Percentiles rank a stretch among this genome's conserved stretches.
These are phyloP conservation scores for Globisporangium ultimum DNA, from an alignment of 352 stramenopile species.

Conservation along the genomic window DNA sequence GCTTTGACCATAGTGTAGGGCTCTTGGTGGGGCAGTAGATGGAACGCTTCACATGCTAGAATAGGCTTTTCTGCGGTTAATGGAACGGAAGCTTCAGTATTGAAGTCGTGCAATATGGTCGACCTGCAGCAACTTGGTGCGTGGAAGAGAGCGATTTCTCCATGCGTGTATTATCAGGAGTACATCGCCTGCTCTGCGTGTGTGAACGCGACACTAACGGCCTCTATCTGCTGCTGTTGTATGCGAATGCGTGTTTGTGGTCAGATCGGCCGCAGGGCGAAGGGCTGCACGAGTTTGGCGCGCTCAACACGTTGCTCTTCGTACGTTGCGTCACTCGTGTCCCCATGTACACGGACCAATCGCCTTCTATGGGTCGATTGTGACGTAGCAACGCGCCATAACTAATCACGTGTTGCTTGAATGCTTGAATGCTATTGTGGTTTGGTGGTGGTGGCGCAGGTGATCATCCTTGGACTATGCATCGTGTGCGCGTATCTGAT, in stretches of 20 bases:
- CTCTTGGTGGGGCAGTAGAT: neutral
- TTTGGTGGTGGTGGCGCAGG: slow-evolving; percentile 18
- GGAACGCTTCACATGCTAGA: neutral
- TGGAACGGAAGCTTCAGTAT: neutral
- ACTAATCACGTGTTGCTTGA: neutral
- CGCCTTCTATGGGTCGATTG: too few relatives aligned
- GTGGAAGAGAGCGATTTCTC: too few relatives aligned
- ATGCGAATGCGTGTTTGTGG: neutral
- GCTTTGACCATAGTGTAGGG: neutral
- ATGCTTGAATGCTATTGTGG: neutral
- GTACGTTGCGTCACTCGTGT: slow-evolving; percentile 28
- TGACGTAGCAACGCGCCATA: neutral
- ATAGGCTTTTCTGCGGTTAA: neutral
- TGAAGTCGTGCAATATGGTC: slow-evolving; percentile 18
- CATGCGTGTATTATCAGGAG: neutral
- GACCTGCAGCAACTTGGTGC: slow-evolving; percentile 32
- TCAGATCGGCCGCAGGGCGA: slow-evolving; percentile 63
- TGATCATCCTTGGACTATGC: slow-evolving; percentile 87
- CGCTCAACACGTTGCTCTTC: slow-evolving; percentile 86
- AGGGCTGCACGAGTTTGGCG: slow-evolving; percentile 81
- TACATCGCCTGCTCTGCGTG: neutral
- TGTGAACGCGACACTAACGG: neutral
- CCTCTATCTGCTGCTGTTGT: neutral
- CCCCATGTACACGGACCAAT: too few relatives aligned
- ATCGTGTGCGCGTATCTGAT: slow-evolving; percentile 90